These are phyloP conservation scores for Hirschfeldia incana DNA, from an alignment of 345 rosid genomes.

Conservation along the genomic window DNA sequence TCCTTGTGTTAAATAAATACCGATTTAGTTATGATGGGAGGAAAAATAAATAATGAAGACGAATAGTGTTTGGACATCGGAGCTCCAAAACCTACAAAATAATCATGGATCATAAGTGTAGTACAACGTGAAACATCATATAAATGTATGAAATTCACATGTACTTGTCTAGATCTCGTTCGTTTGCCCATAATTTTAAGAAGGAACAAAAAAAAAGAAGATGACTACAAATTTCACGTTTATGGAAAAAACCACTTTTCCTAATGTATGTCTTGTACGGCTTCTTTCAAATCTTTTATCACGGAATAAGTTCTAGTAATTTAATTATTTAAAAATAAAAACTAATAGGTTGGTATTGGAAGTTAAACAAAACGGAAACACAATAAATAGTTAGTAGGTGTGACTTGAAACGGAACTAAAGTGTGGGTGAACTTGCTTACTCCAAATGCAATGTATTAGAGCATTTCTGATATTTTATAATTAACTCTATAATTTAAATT, in stretches of 20 bases:
- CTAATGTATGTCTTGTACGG: constrained; percentile 26
- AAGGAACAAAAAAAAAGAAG: neutral
- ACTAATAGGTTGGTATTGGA: neutral
- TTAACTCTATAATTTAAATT: no score
- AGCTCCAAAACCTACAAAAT: neutral
- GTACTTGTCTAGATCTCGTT: constrained; percentile 15
- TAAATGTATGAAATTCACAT: constrained; percentile 16
- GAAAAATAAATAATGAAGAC: neutral
- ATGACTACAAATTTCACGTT: constrained; percentile 17
- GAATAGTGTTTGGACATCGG: neutral
- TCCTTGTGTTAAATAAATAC: neutral
- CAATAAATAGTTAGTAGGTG: constrained; percentile 23
- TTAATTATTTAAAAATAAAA: neutral
- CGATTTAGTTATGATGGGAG: neutral
- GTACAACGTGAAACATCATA: constrained; percentile 35
- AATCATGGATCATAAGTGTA: constrained; percentile 25
- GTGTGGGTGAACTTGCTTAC: constrained; percentile 36
- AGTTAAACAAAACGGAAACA: constrained; percentile 29
- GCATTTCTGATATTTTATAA: no score
- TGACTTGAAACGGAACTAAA: constrained; percentile 33
- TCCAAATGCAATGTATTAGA: constrained; percentile 25
- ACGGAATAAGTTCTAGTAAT: constrained; percentile 1
- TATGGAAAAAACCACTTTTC: neutral
- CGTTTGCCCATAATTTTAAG: neutral
- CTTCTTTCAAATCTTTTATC: constrained; percentile 9